Conservation (phyloP, 176 grass and related monocot species). For the Alopecurus myosuroides region DNA sequence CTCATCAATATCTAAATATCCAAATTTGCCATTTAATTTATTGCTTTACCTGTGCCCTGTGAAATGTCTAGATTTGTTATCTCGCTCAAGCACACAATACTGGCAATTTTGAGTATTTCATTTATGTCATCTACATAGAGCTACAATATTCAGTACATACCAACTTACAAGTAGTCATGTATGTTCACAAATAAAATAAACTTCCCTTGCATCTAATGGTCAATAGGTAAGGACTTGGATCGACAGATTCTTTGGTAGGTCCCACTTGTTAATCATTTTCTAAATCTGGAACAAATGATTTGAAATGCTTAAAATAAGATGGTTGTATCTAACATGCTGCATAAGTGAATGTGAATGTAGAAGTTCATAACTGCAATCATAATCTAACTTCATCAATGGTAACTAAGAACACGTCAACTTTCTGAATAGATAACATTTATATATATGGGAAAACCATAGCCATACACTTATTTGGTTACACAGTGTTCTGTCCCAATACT, state of each 20-base stretch:
- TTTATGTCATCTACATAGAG: constrained; percentile 51
- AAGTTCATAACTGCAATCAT: constrained; percentile 69
- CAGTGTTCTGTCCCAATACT: too few species aligned
- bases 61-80: constrained; percentile 63
- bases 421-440: not conserved
- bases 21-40: constrained; percentile 22
- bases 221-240: constrained; percentile 84
- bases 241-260: constrained; percentile 58
- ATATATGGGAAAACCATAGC: not conserved
- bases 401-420: not conserved
- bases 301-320: constrained; percentile 21
- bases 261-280: constrained; percentile 55
- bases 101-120: constrained; percentile 39
- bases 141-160: constrained; percentile 8
- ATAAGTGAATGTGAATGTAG: constrained; percentile 79
- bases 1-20: constrained; percentile 4
- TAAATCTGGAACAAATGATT: constrained; percentile 22
- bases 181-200: constrained; percentile 13
- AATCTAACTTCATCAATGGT: constrained; percentile 14
- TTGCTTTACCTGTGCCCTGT: constrained; percentile 69
- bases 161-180: constrained; percentile 2
- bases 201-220: constrained; percentile 70
- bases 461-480: too few species aligned
- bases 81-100: constrained; percentile 32
- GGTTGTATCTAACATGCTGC: constrained; percentile 47